Evolutionary conservation across 352 stramenopile species (phyloP).

Genomic region (Phytophthora melonis): DNA sequence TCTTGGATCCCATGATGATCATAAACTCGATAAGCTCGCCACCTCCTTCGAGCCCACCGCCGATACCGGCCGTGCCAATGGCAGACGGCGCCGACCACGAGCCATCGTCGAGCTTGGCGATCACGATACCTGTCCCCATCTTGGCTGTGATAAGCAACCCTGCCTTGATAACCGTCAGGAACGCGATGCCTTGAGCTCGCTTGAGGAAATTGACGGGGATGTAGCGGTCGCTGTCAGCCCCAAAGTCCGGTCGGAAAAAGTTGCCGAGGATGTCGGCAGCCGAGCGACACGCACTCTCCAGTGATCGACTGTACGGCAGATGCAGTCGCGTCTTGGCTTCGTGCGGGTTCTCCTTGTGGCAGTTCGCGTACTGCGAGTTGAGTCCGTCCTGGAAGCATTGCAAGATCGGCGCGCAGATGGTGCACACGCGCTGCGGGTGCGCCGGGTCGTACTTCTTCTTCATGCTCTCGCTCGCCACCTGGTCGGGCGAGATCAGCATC

Average conservation of each 20-base stretch:
- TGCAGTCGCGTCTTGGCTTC: slow-evolving; percentile 77
- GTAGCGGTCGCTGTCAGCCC: slow-evolving; percentile 75
- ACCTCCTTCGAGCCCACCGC: slow-evolving; percentile 87
- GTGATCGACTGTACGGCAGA: slow-evolving; percentile 73
- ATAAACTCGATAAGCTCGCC: slow-evolving; percentile 95
- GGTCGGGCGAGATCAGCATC: slow-evolving; percentile 82
- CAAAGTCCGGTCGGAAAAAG: slow-evolving; percentile 78
- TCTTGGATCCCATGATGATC: slow-evolving; percentile 94
- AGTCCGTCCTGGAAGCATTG: slow-evolving; percentile 78
- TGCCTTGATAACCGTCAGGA: slow-evolving; percentile 89
- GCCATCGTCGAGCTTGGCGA: slow-evolving; percentile 87
- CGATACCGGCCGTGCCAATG: slow-evolving; percentile 93
- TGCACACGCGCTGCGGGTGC: slow-evolving; percentile 82
- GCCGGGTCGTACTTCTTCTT: slow-evolving; percentile 79
- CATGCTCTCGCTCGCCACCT: slow-evolving; percentile 47
- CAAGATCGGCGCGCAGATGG: slow-evolving; percentile 80
- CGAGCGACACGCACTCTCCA: slow-evolving; percentile 82
- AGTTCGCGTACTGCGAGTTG: slow-evolving; percentile 80
- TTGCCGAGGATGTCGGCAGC: slow-evolving; percentile 83
- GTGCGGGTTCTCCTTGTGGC: slow-evolving; percentile 86
- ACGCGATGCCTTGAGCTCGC: slow-evolving; percentile 81
- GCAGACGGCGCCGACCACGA: slow-evolving; percentile 94
- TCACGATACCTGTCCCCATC: slow-evolving; percentile 89
- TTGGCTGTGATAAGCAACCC: slow-evolving; percentile 87
- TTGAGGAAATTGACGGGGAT: slow-evolving; percentile 87